These are phyloP conservation scores for Paramecium pentaurelia DNA, from an alignment of 73 alveolate species.

Conservation along the genomic window DNA sequence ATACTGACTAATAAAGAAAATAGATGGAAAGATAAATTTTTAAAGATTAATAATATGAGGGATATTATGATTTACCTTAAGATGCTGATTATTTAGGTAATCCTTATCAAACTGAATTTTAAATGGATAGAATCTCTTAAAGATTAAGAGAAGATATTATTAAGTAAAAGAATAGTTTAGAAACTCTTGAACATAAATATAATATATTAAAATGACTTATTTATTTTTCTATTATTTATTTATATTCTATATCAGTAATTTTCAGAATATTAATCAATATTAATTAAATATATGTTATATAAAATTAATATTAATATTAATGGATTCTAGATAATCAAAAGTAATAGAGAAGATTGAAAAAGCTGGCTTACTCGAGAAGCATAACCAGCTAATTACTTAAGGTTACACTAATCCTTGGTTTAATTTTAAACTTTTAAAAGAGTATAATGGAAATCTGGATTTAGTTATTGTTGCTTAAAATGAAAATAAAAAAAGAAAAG, in stretches of 20 bases:
- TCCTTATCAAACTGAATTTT: constrained; percentile 6
- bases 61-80: neutral
- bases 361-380: constrained; percentile 6
- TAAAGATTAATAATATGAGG: neutral
- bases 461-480: neutral
- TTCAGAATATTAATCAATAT: neutral
- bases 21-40: neutral
- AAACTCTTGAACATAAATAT: constrained; percentile 26
- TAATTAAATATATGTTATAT: neutral
- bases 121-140: constrained; percentile 40
- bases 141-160: neutral
- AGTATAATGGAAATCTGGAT: neutral
- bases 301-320: neutral
- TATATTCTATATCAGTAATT: neutral
- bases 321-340: constrained; percentile 27
- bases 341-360: constrained; percentile 6
- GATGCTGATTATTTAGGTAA: constrained; percentile 21
- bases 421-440: neutral
- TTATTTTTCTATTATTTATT: too few relatives aligned
- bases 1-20: neutral
- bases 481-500: neutral
- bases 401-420: constrained; percentile 22
- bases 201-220: neutral
- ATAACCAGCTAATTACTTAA: constrained; percentile 15
- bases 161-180: constrained; percentile 5